A percentile compares a stretch with the other conserved stretches of the same genome.
Conservation (phyloP, 768 basidiomycete species). For the Lactarius evosmus region DNA sequence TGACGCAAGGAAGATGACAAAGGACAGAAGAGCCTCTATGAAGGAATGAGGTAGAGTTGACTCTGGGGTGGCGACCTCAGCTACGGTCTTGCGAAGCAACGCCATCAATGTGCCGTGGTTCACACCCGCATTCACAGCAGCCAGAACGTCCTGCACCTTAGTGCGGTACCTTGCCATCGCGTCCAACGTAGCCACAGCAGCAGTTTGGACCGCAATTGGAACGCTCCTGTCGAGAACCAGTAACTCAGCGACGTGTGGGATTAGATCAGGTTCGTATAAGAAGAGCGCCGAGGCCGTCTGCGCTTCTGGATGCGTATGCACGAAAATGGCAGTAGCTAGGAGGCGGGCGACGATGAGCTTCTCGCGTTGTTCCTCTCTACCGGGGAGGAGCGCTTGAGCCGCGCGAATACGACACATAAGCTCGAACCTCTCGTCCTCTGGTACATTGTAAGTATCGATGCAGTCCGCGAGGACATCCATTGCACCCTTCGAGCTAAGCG, state of each 20-base stretch:
- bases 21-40: slow-evolving; percentile 79
- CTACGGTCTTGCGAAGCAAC: slow-evolving; percentile 75
- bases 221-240: slow-evolving; percentile 76
- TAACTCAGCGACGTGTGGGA: slow-evolving; percentile 84
- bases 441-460: slow-evolving; percentile 62
- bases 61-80: slow-evolving; percentile 63
- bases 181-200: slow-evolving; percentile 87
- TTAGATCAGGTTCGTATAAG: slow-evolving; percentile 91
- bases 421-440: slow-evolving; percentile 83
- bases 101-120: slow-evolving; percentile 95
- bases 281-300: slow-evolving; percentile 80
- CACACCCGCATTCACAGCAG: slow-evolving; percentile 90
- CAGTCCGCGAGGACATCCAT: slow-evolving; percentile 77
- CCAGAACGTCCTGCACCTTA: slow-evolving; percentile 82
- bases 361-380: slow-evolving; percentile 60
- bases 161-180: slow-evolving; percentile 81
- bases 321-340: slow-evolving; percentile 86
- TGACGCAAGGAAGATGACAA: slow-evolving; percentile 83
- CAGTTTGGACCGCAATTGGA: slow-evolving; percentile 70
- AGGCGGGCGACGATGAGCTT: slow-evolving; percentile 80
- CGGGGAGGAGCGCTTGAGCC: slow-evolving; percentile 62
- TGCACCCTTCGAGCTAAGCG: slow-evolving; percentile 56
- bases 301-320: slow-evolving; percentile 78
- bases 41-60: slow-evolving; percentile 69
- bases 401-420: slow-evolving; percentile 82